Evolutionary conservation across 139 green algal species (phyloP), one percentile per base, ranked within the genome.

Genomic region (Axilococcus clingmanii): DNA sequence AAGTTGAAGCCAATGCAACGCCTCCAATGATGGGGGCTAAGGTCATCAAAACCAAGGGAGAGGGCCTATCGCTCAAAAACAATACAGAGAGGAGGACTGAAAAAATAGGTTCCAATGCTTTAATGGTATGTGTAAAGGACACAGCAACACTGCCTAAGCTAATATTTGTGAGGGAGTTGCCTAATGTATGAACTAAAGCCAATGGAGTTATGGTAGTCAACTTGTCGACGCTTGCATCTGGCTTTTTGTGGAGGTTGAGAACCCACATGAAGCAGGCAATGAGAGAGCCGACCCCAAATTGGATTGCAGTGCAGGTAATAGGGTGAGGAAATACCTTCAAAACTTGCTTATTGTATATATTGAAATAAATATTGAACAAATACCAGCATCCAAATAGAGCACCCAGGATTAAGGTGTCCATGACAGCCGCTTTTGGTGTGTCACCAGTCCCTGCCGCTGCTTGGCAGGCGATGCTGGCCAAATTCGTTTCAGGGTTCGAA

Each of bases 51-150:
- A 97, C 70, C 0, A 76, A 52, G 14, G 78, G 36, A 19, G 61
- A 67, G 15, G 88, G 81, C 17, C 54, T 46, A 24, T 94, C 84
- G 1, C 79, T 77, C 27, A 97, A 77, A 66, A 97, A 94, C 7
- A 93, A 37, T 1, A 71, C 52, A 6, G 76, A 91, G 44, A 97
- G 72, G 19, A 85, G 15, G 45, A 97, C 90, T 0, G 70, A 87
- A 72, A 97, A 97, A 72, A 96, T 89, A 12, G 90, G 90, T 72
- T 97, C 90, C 69, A 93, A 80, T 1, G 90, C 88, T 74, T 99
- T 99, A 63, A 99, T 94, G 31, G 92, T 99, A 79, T 99, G 93
- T 7, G 92, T 99, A 81, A 99, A 99, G 44, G 81, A 94, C 15
- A 97, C 90, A 0, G 93, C 88, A 37, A 99, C 93, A 17, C 81